Percentiles rank a stretch among this genome's conserved stretches.
Evolutionary conservation across 192 early-diverging fungal genomes (phyloP).

Genomic region (Geranomyces michiganensis): DNA sequence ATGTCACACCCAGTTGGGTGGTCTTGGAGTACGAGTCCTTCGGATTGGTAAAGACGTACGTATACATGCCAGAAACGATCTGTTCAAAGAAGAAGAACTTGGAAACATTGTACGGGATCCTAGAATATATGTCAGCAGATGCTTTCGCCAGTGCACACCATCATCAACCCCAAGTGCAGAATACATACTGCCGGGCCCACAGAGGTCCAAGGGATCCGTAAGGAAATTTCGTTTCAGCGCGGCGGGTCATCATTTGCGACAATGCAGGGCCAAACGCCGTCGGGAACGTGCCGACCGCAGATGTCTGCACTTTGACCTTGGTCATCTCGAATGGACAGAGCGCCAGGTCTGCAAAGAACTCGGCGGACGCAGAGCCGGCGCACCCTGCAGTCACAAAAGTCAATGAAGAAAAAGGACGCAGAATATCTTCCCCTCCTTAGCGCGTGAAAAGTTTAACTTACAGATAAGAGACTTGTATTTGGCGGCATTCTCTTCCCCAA

Average conservation of each 20-base stretch:
- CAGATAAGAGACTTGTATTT: constrained; percentile 74
- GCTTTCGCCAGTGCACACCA: too few species aligned
- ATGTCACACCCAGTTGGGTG: constrained; percentile 76
- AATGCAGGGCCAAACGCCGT: constrained; percentile 61
- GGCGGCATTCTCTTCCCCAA: constrained; percentile 55
- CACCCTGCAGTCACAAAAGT: constrained; percentile 33
- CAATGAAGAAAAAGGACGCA: not conserved
- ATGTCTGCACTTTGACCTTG: constrained; percentile 84
- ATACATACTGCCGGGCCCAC: constrained; percentile 67
- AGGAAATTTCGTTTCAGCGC: constrained; percentile 58
- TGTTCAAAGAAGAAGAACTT: constrained; percentile 84
- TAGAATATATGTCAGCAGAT: not conserved
- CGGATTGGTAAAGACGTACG: constrained; percentile 48
- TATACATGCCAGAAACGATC: constrained; percentile 29
- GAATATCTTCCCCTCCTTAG: not conserved
- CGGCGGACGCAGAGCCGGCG: constrained; percentile 64
- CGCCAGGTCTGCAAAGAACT: constrained; percentile 78
- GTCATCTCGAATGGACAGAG: constrained; percentile 84
- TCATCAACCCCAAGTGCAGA: too few species aligned
- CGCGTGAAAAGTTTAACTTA: constrained; percentile 15
- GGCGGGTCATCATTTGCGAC: constrained; percentile 31
- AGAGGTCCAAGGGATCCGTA: constrained; percentile 64
- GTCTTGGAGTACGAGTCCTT: constrained; percentile 70
- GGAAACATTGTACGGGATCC: constrained; percentile 81
- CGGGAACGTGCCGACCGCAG: constrained; percentile 69